A percentile compares a stretch with the other conserved stretches of the same genome.
Conservation (phyloP, 305 asterid genomes). For the Fraxinus platypoda region DNA sequence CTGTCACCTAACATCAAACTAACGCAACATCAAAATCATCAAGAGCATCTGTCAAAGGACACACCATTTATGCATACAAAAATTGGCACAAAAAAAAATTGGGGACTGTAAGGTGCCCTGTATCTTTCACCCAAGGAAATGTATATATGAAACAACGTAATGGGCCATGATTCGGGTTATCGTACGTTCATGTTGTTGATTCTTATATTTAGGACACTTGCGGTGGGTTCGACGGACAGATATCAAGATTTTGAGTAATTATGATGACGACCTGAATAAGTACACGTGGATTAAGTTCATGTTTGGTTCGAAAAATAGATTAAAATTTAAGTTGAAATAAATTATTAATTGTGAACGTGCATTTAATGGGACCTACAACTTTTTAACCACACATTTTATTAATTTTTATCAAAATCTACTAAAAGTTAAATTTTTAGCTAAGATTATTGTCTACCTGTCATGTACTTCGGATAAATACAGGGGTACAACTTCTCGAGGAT, state of each 20-base stretch:
- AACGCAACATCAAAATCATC: neutral
- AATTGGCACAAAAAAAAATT: neutral
- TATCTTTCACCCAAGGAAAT: neutral
- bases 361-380: too few relatives aligned
- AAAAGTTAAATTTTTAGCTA: too few relatives aligned
- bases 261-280: too few relatives aligned
- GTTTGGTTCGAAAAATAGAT: too few relatives aligned
- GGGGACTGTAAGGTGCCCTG: neutral
- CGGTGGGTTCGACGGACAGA: neutral
- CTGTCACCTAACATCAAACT: neutral
- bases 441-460: too few relatives aligned
- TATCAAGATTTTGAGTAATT: neutral
- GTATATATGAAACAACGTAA: neutral
- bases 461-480: too few relatives aligned
- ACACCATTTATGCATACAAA: neutral
- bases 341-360: too few relatives aligned
- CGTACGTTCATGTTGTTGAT: neutral
- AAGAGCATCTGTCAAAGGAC: neutral
- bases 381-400: too few relatives aligned
- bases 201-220: neutral
- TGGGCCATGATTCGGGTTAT: neutral
- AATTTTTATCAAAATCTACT: too few relatives aligned
- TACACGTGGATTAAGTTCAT: too few relatives aligned
- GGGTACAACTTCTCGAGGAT: too few relatives aligned
- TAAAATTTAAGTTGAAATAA: too few relatives aligned